Evolutionary conservation across 2,329 filamentous ascomycete species (phyloP).

Genomic region (Hymenoscyphus salicellus): DNA sequence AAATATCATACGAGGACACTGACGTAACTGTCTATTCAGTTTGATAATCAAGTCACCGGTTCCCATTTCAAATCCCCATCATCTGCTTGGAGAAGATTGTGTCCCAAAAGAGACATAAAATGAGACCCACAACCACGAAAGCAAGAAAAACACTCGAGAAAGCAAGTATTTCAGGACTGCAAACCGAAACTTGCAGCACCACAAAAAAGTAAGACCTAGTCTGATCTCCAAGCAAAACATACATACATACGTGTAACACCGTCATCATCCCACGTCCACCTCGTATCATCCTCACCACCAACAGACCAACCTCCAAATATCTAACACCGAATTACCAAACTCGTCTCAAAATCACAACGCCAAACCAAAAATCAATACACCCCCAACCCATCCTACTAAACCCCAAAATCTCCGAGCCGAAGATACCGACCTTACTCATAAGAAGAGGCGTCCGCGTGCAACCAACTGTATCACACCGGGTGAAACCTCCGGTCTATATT

Average conservation of each 20-base stretch:
- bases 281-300: neutral
- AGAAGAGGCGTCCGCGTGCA: conserved; percentile 13
- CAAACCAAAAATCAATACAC: neutral
- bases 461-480: conserved; percentile 6
- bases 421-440: neutral
- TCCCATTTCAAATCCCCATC: no score
- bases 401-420: neutral
- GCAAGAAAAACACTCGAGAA: no score
- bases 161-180: neutral
- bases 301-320: neutral
- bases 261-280: neutral
- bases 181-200: neutral
- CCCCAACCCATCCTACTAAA: neutral
- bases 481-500: conserved; percentile 1
- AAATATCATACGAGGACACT: no score
- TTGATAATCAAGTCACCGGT: no score
- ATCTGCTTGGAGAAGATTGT: no score
- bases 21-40: no score
- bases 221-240: no score
- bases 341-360: neutral
- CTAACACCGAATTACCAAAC: neutral
- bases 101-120: no score
- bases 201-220: no score
- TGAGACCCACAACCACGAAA: no score
- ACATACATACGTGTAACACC: neutral